Percentiles rank a stretch among this genome's conserved stretches.
These are phyloP conservation scores for Lactarius psammicola DNA, from an alignment of 768 basidiomycete genomes.

Conservation along the genomic window DNA sequence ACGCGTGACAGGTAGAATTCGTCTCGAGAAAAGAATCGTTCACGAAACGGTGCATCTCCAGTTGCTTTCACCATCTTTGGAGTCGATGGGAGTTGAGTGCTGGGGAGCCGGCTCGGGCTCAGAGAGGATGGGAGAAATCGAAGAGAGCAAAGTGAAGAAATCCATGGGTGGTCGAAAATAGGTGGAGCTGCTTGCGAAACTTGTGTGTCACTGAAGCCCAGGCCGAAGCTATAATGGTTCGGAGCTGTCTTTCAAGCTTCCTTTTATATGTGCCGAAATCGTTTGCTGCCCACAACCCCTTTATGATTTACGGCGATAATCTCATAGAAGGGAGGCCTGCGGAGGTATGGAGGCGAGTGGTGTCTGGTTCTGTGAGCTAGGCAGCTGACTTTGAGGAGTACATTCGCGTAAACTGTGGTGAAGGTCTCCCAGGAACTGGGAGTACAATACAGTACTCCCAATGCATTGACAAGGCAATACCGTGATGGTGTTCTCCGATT, in stretches of 20 bases:
- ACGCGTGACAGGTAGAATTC: neutral
- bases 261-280: neutral
- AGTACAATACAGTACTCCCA: no score
- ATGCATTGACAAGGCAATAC: no score
- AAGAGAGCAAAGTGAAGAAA: neutral
- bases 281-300: no score
- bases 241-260: neutral
- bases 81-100: conserved; percentile 3
- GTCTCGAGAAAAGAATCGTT: neutral
- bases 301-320: no score
- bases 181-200: neutral
- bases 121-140: neutral
- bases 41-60: conserved; percentile 1
- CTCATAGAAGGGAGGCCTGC: no score
- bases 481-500: no score
- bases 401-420: no score
- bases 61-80: neutral
- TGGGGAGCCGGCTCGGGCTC: neutral
- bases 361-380: no score
- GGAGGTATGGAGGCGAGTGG: no score
- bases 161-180: neutral
- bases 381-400: no score
- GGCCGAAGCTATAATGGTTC: neutral
- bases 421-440: no score
- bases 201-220: neutral